Percentiles rank a stretch among this genome's conserved stretches.
Evolutionary conservation across 2,329 filamentous ascomycete genomes (phyloP).

Genomic region (Coniochaeta ligniaria): DNA sequence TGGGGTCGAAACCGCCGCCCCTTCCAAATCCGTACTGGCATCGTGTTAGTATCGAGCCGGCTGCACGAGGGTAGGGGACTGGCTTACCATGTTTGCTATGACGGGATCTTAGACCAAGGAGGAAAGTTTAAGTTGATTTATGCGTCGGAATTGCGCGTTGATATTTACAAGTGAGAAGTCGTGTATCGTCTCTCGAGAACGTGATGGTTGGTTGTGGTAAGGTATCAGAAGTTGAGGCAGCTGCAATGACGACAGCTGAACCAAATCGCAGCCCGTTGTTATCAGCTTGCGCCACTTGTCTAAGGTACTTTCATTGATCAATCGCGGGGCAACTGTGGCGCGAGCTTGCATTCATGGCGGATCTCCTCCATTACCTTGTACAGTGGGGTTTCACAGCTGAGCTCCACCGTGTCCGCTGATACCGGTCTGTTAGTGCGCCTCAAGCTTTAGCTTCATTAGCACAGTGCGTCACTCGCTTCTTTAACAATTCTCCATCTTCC

Average conservation of each 20-base stretch:
- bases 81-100: background rate
- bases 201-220: background rate
- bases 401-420: background rate
- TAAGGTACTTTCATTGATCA: background rate
- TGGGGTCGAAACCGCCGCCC: conserved; percentile 36
- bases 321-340: background rate
- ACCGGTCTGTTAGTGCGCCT: background rate
- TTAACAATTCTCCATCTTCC: background rate
- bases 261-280: background rate
- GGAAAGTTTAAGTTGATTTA: background rate
- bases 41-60: background rate
- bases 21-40: background rate
- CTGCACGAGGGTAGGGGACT: background rate
- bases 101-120: too few relatives aligned
- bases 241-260: conserved; percentile 8
- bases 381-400: background rate
- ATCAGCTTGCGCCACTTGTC: background rate
- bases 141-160: background rate
- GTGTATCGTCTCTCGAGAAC: background rate
- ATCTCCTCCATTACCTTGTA: background rate
- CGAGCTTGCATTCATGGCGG: background rate
- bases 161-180: background rate
- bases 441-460: background rate
- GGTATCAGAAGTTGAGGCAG: conserved; percentile 3
- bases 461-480: conserved; percentile 5